Percentiles rank a stretch among this genome's conserved stretches.
Conservation (phyloP, 2,329 filamentous ascomycete genomes). For the Xylariomycetidae sp. region DNA sequence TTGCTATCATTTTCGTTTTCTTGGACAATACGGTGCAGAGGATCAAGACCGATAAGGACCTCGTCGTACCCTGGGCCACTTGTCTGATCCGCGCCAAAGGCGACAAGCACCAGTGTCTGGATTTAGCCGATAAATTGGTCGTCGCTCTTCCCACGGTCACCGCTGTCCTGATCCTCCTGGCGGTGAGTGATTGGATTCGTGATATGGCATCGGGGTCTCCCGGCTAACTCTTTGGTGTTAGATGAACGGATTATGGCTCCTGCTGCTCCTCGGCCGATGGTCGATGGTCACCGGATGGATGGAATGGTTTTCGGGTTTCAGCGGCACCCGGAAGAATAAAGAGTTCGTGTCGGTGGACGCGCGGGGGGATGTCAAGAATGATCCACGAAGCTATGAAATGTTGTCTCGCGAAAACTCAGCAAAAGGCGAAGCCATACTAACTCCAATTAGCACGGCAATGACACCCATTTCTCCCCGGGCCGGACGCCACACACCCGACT, state of each 20-base stretch:
- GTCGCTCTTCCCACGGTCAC: conserved; percentile 73
- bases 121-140: conserved; percentile 55
- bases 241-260: conserved; percentile 80
- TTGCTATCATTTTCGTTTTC: conserved; percentile 85
- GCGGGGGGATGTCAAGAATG: conserved; percentile 54
- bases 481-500: conserved; percentile 37
- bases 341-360: conserved; percentile 92
- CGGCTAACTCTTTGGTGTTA: too few species aligned
- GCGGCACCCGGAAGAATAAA: conserved; percentile 50
- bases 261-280: conserved; percentile 74
- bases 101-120: conserved; percentile 63
- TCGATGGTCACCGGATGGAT: conserved; percentile 85
- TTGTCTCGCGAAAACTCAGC: conserved; percentile 54
- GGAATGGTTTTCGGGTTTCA: conserved; percentile 52
- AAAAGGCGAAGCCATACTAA: conserved; percentile 44
- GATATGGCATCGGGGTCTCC: neutral
- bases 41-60: conserved; percentile 46
- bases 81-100: conserved; percentile 61
- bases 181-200: conserved; percentile 51
- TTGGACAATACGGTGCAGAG: conserved; percentile 69
- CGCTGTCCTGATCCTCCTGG: conserved; percentile 77
- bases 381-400: conserved; percentile 76
- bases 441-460: conserved; percentile 38
- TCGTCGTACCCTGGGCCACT: conserved; percentile 60
- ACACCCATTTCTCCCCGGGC: conserved; percentile 30